Base-by-base conservation (phyloP, 2,329 filamentous ascomycete genomes). In the Exophiala phaeomuriformis region DNA sequence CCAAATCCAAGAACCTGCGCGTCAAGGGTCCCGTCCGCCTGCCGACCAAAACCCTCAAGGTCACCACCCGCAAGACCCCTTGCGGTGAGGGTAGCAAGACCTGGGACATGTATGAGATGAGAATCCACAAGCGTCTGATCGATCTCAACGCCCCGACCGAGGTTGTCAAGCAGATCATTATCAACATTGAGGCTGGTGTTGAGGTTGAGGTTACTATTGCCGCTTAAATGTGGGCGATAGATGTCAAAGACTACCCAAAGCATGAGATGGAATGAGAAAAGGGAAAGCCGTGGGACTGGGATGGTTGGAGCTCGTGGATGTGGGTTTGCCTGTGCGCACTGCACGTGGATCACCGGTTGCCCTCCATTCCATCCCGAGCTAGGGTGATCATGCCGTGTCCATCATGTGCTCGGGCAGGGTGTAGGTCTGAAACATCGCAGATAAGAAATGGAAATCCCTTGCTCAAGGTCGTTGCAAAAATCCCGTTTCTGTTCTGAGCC, bases 41-140 rank as follows among this genome's bases (percentile, higher is more conserved):
- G 69, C 90, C 93, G 69, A 96, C 90, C 80, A 95, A 96, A 86
- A 88, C 83, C 74, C 83, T 97, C 70, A 89, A 93, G 82, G 61
- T 95, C 81, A 89, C 88, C 74, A 95, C 93, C 81, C 87, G 93
- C 72, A 98, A 98, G 87, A 97, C 93, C 64, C 93, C 93, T 75
- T 93, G 88, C 79, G 93, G 93, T 87, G 93, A 98, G 84, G 93
- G 93, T 79, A 94, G 87, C 77, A 98, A 98, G 89, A 98, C 93
- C 72, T 98, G 93, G 93, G 93, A 97, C 75, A 85, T 82, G 76
- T 98, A 81, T 77, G 91, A 98, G 86, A 94, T 98, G 90, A 86
- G 91, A 79, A 95, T 96, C 75, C 90, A 96, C 84, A 96, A 96
- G 86, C 87, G 90, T 68, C 82, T 96, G 71, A 96, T 96, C 72